Conservation (phyloP, 495 filamentous ascomycete species). For the Neurospora sp. region DNA sequence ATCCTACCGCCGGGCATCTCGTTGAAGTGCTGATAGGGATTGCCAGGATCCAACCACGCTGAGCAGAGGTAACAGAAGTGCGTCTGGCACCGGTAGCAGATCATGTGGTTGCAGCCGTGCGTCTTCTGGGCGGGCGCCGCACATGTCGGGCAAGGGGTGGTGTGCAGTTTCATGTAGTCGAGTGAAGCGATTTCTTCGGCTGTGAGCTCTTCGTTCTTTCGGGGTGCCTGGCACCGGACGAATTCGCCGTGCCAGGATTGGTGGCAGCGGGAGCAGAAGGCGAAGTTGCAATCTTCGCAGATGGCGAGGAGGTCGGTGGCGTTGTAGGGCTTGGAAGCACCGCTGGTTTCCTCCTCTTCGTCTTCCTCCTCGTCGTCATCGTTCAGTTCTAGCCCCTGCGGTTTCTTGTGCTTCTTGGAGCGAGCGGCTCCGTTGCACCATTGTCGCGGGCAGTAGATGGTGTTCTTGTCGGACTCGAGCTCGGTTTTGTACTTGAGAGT, state of each 20-base stretch:
- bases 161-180: constrained; percentile 70
- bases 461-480: constrained; percentile 81
- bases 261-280: constrained; percentile 62
- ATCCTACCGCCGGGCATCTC: constrained; percentile 32
- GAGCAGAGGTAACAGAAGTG: constrained; percentile 97
- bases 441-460: constrained; percentile 83
- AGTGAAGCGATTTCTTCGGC: constrained; percentile 76
- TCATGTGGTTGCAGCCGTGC: constrained; percentile 97
- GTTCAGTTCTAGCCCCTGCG: constrained; percentile 38
- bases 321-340: constrained; percentile 11
- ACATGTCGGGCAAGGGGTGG: constrained; percentile 86
- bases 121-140: constrained; percentile 77
- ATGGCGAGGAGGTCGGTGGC: constrained; percentile 50
- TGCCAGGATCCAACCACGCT: constrained; percentile 65
- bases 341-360: constrained; percentile 28
- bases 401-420: constrained; percentile 69
- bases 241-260: constrained; percentile 87
- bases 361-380: constrained; percentile 30
- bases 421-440: constrained; percentile 93
- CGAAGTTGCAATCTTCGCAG: constrained; percentile 83
- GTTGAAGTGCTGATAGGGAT: constrained; percentile 90
- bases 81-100: constrained; percentile 75
- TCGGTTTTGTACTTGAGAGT: constrained; percentile 83
- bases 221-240: constrained; percentile 47
- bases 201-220: constrained; percentile 54